Base-by-base conservation (phyloP, 2,329 filamentous ascomycete species). In the Fonsecaea pugnacius region DNA sequence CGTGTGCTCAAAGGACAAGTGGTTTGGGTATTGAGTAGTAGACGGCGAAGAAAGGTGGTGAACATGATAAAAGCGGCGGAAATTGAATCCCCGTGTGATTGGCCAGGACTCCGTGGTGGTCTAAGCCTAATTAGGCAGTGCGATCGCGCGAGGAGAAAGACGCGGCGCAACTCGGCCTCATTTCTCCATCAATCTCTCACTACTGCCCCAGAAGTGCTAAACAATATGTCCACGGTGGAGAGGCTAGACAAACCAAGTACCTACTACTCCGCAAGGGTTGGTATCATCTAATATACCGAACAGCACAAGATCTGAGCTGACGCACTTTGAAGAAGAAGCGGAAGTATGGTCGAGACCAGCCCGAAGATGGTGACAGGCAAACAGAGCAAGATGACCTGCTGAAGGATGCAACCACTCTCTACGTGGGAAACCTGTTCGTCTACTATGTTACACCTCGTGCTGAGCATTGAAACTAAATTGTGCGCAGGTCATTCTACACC, bases 161-260 rank as follows among this genome's bases (percentile, higher is more conserved):
- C 59, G 59, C 59, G 59, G 36, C 51, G 59, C 59, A 48, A 30
- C 21, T 52, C 24, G 43, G 18, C 24, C 12, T 48, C 43, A 27
- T 10, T 48, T 48, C 9, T 14, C 21, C 18, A 53, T 61, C 57
- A 36, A 38, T n/a, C 81, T 86, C 74, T 18, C 43, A 48, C 8
- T 48, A 10, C 43, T 12, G 21, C 18, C 8, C 21, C 8, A 24
- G 3, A 24, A 48, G 21, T 4, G 9, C 21, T 1, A 8, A 21
- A 48, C 21, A 48, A 14, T n/a, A 58, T 58, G 55, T 88, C 84
- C 76, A 98, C 95, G 6, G 91, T 98, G 68, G 94, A 98, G 57
- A 86, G 95, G 66, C 87, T 99, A 68, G 95, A 99, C 79, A 90
- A 89, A 78, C 94, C 95, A 18, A 98, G 94, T 76, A 93, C 94